Conservation (phyloP, 2,329 filamentous ascomycete genomes). For the Phialemoniopsis sp. region DNA sequence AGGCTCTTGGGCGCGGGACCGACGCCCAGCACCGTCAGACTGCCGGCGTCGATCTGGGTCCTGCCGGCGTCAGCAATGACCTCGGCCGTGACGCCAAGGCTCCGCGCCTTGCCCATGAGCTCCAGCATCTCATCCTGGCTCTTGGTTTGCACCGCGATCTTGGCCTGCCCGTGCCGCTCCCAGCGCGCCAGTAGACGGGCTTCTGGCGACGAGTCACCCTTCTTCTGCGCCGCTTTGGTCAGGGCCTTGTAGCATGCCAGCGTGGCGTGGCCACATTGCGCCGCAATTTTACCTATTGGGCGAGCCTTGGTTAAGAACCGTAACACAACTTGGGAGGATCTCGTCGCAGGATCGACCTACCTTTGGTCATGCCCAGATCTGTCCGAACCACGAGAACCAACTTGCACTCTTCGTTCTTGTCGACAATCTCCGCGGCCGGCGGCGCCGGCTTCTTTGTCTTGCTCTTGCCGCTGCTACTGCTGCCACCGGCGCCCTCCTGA, state of each 20-base stretch:
- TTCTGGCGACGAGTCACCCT: slow-evolving; percentile 38
- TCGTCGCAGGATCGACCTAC: slow-evolving; percentile 41
- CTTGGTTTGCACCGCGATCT: slow-evolving; percentile 88
- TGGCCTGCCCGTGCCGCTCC: slow-evolving; percentile 84
- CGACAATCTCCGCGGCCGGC: slow-evolving; percentile 20
- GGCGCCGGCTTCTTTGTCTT: slow-evolving; percentile 37
- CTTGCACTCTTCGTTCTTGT: slow-evolving; percentile 78
- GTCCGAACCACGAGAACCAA: slow-evolving; percentile 88
- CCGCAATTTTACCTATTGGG: slow-evolving; percentile 83
- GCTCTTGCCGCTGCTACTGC: slow-evolving; percentile 17
- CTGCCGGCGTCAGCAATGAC: slow-evolving; percentile 93
- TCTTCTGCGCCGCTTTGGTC: slow-evolving; percentile 44
- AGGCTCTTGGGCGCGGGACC: slow-evolving; percentile 79
- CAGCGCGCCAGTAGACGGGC: slow-evolving; percentile 71
- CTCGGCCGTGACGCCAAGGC: slow-evolving; percentile 80
- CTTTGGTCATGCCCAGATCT: slow-evolving; percentile 96
- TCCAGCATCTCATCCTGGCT: slow-evolving; percentile 76
- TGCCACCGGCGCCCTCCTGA: slow-evolving; percentile 16
- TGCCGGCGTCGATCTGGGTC: slow-evolving; percentile 93
- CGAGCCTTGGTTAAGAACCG: background rate
- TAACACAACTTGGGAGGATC: slow-evolving; percentile 1
- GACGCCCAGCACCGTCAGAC: slow-evolving; percentile 85
- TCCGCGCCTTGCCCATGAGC: slow-evolving; percentile 73
- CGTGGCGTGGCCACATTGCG: slow-evolving; percentile 93
- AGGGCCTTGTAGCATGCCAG: slow-evolving; percentile 94